Evolutionary conservation across 192 early-diverging fungal genomes (phyloP), one percentile per base, ranked within the genome.

Genomic region (Funneliformis geosporum): DNA sequence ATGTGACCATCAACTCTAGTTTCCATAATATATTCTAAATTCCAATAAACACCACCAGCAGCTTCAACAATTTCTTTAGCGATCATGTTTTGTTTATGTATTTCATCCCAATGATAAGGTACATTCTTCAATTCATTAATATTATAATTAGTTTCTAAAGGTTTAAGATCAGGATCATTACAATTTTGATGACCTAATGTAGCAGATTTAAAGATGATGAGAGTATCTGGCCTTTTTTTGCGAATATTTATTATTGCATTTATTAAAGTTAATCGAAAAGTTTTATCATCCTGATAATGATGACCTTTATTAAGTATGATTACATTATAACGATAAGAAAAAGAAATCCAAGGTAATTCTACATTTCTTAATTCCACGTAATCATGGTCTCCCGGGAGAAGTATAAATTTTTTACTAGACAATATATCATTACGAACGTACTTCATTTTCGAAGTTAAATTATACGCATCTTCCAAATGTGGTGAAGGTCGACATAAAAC

Each of bases 391-490:
- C 76, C 47, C n/a, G n/a, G n/a, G n/a, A n/a, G n/a, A n/a, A n/a
- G n/a, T n/a, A n/a, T n/a, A 76, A 0, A 66, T 46, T 0, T 78
- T 23, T 38, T 28, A 21, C 6, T 47, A 0, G 89, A 88, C 2
- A 90, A 62, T 4, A 86, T 8, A 71, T 90, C 89, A 79, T 90
- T 89, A 9, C 89, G 79, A 9, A 88, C 73, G 77, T 82, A 85
- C 33, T 81, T 85, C 25, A 85, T 76, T 62, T 11, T 27, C 10
- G 74, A 61, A n/a, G 0, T 4, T 75, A 25, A 25, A n/a, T 10
- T 39, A 40, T 59, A 12, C 5, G 10, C 2, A 14, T 59, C 33
- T n/a, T n/a, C n/a, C n/a, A n/a, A n/a, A n/a, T n/a, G n/a, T 27
- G 79, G 60, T 38, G 80, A 68, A 50, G 80, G 60, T 0, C 73